Base-by-base conservation (phyloP, 352 stramenopile species). In the Phytophthora kernoviae region DNA sequence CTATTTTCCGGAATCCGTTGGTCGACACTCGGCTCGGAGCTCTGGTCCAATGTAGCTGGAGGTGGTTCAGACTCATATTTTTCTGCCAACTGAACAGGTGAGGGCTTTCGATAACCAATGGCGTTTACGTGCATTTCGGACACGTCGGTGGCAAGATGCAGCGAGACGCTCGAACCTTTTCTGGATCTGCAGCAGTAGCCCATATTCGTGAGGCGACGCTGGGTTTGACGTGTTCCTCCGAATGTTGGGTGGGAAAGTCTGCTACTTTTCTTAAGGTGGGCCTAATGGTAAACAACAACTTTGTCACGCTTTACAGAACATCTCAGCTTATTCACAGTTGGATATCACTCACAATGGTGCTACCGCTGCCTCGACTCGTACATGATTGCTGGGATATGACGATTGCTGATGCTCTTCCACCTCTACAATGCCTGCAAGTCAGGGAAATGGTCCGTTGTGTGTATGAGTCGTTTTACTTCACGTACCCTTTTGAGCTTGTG, bases 121-220 rank as follows among this genome's bases (percentile, higher is more conserved):
- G 32, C 22, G 32, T 42, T 33, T 42, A 30, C 26, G 24, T 30
- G 24, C 24, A 3, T 30, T 30, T 30, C 24, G 46, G 27, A 17
- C 18, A 11, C 12, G 45, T 34, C 22, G 15, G 27, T n/a, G 8
- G 46, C 26, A 14, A 26, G 18, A 32, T 33, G 8, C 37, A 33
- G n/a, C 15, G 36, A 32, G 4, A 49, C 33, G 34, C 44, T 45
- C 21, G 41, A 22, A 17, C 41, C 10, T 30, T 11, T 9, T 17
- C 20, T n/a, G 39, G 43, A 18, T 34, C 33, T 44, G 41, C 50
- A 40, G 51, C 57, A 40, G 45, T 60, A 12, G 57, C 46, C 40
- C 61, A 18, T 57, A 67, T 59, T 37, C 51, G 39, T 12, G 63
- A 68, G 24, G 57, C 51, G 27, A 68, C 50, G 36, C 50, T 68